Evolutionary conservation across 257 asterid species (phyloP), one percentile per base, ranked within the genome.

Genomic region (Nicotiana knightiana): DNA sequence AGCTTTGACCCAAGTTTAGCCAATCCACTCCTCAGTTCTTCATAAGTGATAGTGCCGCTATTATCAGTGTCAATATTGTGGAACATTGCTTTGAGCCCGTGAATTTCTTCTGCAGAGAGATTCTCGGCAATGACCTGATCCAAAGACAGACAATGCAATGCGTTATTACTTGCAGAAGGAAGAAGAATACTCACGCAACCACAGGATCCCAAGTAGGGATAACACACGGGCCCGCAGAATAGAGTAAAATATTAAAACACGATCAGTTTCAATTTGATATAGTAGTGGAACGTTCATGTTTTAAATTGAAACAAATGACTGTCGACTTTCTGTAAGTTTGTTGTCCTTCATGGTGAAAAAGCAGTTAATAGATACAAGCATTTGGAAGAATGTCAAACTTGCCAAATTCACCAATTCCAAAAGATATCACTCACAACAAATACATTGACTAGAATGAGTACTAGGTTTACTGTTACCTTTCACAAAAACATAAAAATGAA

Each of bases 1-100:
- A 93, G 97, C 83, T 92, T 92, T 21, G 98, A 92, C n/a, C 98
- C 97, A 24, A 94, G 97, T 17, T 90, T 88, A 65, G 97, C 93
- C 81, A 94, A 87, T 26, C 98, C 97, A 1, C 67, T 87, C 90
- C 88, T 91, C 77, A 94, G 98, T 85, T 94, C 98, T 83, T 94
- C 97, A 3, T 91, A 93, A 9, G 97, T 93, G 79, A 93, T 93
- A 67, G 96, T 91, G 30, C 98, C 98, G 15, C 89, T 94, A 43
- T 90, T 90, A 84, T 94, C 98, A 1, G 97, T 94, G 83, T 94
- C 98, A 85, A 94, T 93, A 63, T 92, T 93, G 54, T 90, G 80
- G 86, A 94, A 94, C 97, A 93, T 94, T 24, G 96, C 87, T 88
- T 93, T 93, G 84, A 94, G 87, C 48, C 98, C 98, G 77, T 92